Conservation (phyloP, 75 land plant species). For the Chamaecyparis obtusa region DNA sequence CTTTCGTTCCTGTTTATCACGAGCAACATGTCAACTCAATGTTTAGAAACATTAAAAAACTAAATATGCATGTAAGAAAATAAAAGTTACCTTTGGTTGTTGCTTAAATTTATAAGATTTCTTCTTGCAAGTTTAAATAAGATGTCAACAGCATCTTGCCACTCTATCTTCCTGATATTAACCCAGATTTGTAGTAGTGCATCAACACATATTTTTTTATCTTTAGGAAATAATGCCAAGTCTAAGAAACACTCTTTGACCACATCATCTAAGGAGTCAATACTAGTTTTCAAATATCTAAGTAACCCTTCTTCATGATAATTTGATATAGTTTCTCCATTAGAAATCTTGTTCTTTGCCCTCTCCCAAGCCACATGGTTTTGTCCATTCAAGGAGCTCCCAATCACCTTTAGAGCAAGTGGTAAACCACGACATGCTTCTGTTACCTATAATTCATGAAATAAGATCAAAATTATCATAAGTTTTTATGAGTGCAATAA, state of each 20-base stretch:
- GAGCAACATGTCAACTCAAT: background rate
- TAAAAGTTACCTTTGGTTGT: conserved; percentile 1
- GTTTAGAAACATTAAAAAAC: background rate
- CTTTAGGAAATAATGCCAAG: conserved; percentile 54
- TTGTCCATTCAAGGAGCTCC: too few relatives aligned
- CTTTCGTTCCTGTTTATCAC: background rate
- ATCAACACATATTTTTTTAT: conserved; percentile 35
- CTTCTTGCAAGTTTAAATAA: conserved; percentile 48
- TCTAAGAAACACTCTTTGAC: conserved; percentile 53
- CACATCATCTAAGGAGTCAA: too few relatives aligned
- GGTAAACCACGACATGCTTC: conserved; percentile 29
- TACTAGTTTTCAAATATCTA: too few relatives aligned
- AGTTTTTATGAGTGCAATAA: too few relatives aligned
- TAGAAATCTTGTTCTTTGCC: too few relatives aligned
- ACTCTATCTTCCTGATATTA: conserved; percentile 42
- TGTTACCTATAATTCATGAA: conserved; percentile 3
- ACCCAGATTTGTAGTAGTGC: conserved; percentile 37
- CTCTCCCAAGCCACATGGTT: too few relatives aligned
- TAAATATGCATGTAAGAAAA: background rate
- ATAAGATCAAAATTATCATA: too few relatives aligned
- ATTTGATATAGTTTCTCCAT: too few relatives aligned
- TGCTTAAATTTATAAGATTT: conserved; percentile 47
- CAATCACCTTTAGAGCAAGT: too few relatives aligned
- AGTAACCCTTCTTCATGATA: too few relatives aligned
- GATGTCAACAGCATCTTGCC: conserved; percentile 46